Evolutionary conservation across 305 asterid genomes (phyloP), one percentile per base, ranked within the genome.

Genomic region (Plantago lanceolata): DNA sequence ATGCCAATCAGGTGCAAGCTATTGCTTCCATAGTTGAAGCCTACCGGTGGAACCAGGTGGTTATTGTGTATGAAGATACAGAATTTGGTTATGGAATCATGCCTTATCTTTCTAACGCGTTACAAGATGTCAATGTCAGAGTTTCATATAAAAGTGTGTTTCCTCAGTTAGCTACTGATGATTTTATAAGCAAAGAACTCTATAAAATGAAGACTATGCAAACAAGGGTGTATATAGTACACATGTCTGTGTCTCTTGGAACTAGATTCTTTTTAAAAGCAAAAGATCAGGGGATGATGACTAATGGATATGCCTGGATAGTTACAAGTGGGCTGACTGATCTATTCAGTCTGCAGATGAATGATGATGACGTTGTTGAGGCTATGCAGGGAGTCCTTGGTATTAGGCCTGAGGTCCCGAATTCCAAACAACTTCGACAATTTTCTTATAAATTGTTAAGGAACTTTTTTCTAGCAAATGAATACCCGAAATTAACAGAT

Each of bases 331-430:
- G 67, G 60, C 24, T 82, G 0, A 76, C 78, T 19, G 83, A 77
- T 72, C 60, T 81, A 20, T 74, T 61, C 59, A 59, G 65, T 16
- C 20, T 72, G 26, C 28, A 24, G 28, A 33, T 5, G 40, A 76
- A 75, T 55, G 7, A 65, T 12, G 17, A 65, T 12, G 17, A 33
- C 0, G 72, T 66, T 0, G 59, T 79, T 6, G 80, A 79, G 16
- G 54, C 84, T 4, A 82, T 81, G 84, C 79, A 82, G 63, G 88
- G 92, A 8, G 85, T 82, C 4, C 21, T 80, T 0, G 92, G 88
- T 4, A 69, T 85, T 24, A 82, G 68, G 59, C 78, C 82, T 54
- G 63, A 69, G 44, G 37, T 79, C 24, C 85, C 76, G 19, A 24
- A 48, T 19, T 75, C 93, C 7, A 33, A 15, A 19, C 48, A 69